A percentile compares a stretch with the other conserved stretches of the same genome.
Evolutionary conservation across 352 stramenopile genomes (phyloP).

Genomic region (Globisporangium perplexum): DNA sequence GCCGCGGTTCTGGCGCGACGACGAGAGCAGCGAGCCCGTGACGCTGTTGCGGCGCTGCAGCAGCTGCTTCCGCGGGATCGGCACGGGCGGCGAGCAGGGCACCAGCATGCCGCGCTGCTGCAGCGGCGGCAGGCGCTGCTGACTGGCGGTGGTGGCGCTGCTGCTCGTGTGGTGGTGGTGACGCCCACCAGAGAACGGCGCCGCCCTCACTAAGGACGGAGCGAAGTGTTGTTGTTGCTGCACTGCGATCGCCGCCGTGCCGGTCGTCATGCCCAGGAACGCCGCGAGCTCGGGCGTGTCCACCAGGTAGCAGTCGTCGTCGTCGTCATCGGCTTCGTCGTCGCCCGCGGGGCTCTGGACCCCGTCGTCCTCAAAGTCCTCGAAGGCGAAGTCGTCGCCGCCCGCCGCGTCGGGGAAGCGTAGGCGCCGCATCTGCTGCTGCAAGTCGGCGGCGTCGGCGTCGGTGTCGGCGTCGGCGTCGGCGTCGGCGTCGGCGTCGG

Average conservation of each 20-base stretch:
- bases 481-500: background rate
- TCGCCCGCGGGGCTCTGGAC: background rate
- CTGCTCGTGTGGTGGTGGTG: background rate
- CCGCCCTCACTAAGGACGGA: constrained; percentile 5
- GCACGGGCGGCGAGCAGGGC: constrained; percentile 19
- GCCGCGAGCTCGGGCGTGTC: constrained; percentile 12
- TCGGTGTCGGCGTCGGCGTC: background rate
- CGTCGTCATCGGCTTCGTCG: background rate
- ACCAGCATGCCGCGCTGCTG: constrained; percentile 1
- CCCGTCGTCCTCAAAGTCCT: background rate
- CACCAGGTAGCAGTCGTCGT: constrained; percentile 6
- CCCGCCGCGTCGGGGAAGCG: background rate
- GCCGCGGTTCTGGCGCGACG: background rate
- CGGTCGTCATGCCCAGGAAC: constrained; percentile 6
- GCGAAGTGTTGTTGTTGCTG: background rate
- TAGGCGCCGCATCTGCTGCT: constrained; percentile 1
- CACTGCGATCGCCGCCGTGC: background rate
- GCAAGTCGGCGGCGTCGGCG: background rate
- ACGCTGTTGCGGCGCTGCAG: constrained; percentile 11
- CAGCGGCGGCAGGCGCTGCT: background rate
- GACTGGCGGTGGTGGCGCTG: background rate
- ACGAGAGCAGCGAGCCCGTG: constrained; percentile 10
- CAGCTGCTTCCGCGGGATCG: constrained; percentile 15
- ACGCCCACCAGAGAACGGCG: constrained; percentile 12
- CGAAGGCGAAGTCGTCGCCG: too few species aligned